Base-by-base conservation (phyloP, 2,329 filamentous ascomycete species). In the Lasiodiplodia sp. region DNA sequence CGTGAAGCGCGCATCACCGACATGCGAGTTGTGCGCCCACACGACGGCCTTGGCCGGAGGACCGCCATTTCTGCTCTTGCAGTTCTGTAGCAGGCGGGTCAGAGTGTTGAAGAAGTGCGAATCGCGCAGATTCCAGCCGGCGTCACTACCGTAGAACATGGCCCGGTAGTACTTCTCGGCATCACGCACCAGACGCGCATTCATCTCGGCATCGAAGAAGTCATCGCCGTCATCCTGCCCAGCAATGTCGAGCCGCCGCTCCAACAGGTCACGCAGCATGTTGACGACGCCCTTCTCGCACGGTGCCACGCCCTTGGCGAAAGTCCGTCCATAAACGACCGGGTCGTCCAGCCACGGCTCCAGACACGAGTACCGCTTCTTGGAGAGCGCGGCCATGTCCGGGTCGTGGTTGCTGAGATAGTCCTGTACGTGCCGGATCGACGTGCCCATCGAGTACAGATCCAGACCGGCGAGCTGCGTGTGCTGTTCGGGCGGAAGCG, bases 81-180 rank as follows among this genome's bases (percentile, higher is more conserved):
- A 8, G 7, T 34, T 34, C 8, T 34, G 31, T 7, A 34, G 1
- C 31, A 34, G 31, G 8, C 31, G 31, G 31, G 2, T 34, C 31
- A 34, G 31, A 34, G 31, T 34, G 8, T 10, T 10, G 31, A 34
- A 34, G 8, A 34, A 34, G 31, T 34, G 31, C 31, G 31, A 34
- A 34, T 34, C 31, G 31, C 31, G 31, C 31, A 34, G 31, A 2
- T 34, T 10, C 31, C 31, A 34, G 8, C 31, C 10, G 31, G 31
- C 8, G 8, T 34, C 31, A 0, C 31, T 34, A 10, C 31, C 31
- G 31, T 34, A 34, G 31, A 10, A 86, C 84, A 87, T 86, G 25
- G 82, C 77, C 56, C 82, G 82, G 74, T 86, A 87, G 71, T 87
- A 87, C 74, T 86, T 83, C 76, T 86, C 83, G 6, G 77, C 77